These are phyloP conservation scores for Fusarium veterinarium DNA, from an alignment of 2,329 filamentous ascomycete species.

Conservation along the genomic window DNA sequence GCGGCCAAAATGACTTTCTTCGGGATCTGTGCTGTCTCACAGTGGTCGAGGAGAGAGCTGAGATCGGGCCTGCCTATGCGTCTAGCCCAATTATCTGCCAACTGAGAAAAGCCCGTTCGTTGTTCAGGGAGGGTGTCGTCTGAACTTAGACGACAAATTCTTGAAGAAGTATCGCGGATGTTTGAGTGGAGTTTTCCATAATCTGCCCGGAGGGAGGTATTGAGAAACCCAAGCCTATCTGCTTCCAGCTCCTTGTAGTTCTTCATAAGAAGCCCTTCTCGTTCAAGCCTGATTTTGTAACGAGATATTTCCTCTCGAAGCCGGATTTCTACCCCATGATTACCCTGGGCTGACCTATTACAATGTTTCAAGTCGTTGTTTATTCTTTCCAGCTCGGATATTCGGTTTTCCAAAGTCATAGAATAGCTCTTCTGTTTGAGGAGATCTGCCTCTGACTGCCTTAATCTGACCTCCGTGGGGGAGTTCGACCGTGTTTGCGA, in stretches of 20 bases:
- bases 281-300: too few relatives aligned
- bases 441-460: background rate
- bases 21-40: background rate
- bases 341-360: background rate
- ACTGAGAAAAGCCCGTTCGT: accelerated
- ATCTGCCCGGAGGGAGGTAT: accelerated
- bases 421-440: background rate
- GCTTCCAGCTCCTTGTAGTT: background rate
- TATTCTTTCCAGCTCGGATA: background rate
- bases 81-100: background rate
- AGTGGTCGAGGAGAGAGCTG: accelerated
- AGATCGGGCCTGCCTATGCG: background rate
- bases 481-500: accelerated
- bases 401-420: background rate
- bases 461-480: accelerated
- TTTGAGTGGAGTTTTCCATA: background rate
- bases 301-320: background rate
- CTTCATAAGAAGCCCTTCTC: too few relatives aligned
- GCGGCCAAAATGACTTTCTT: background rate
- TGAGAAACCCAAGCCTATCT: background rate
- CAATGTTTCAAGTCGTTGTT: background rate
- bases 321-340: accelerated
- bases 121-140: background rate
- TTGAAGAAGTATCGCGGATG: accelerated
- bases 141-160: background rate